phyloP scores from a whole-genome alignment of 2,329 filamentous ascomycete genomes.

The Phaeoacremonium minimum region DNA sequence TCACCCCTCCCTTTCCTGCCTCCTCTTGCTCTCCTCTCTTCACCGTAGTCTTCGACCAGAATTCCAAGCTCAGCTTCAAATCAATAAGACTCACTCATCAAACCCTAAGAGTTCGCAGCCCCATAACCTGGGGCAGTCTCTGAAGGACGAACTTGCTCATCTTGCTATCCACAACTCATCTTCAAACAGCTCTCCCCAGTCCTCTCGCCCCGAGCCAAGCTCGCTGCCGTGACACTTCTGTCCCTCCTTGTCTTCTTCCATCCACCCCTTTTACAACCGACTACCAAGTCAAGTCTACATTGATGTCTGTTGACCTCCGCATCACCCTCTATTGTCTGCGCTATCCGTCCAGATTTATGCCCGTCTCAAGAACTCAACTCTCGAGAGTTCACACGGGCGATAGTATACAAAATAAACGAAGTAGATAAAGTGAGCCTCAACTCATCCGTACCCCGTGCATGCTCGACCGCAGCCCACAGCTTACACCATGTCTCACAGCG shows the following conservation, averaged over 20 bases:
- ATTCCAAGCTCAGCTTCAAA: neutral
- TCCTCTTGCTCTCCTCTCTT: constrained; percentile 1
- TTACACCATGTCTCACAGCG: neutral
- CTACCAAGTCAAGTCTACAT: constrained; percentile 33
- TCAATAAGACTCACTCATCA: too few species aligned
- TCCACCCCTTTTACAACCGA: neutral
- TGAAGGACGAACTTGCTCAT: neutral
- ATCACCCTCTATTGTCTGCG: constrained; percentile 52
- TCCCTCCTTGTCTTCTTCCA: neutral
- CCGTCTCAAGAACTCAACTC: constrained; percentile 50
- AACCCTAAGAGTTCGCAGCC: neutral
- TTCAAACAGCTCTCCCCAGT: neutral
- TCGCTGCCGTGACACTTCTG: neutral
- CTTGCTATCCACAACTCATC: neutral
- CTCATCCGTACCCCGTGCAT: neutral
- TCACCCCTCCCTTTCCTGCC: neutral
- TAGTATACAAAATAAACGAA: constrained; percentile 51
- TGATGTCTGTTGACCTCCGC: constrained; percentile 57
- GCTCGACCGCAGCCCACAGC: neutral
- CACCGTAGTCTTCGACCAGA: neutral
- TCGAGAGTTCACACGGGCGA: constrained; percentile 52
- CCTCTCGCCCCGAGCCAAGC: neutral
- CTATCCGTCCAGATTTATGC: constrained; percentile 53
- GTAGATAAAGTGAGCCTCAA: constrained; percentile 19
- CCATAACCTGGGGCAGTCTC: neutral